Base-by-base conservation (phyloP, 2,329 filamentous ascomycete species). In the Trichoderma semiorbis region DNA sequence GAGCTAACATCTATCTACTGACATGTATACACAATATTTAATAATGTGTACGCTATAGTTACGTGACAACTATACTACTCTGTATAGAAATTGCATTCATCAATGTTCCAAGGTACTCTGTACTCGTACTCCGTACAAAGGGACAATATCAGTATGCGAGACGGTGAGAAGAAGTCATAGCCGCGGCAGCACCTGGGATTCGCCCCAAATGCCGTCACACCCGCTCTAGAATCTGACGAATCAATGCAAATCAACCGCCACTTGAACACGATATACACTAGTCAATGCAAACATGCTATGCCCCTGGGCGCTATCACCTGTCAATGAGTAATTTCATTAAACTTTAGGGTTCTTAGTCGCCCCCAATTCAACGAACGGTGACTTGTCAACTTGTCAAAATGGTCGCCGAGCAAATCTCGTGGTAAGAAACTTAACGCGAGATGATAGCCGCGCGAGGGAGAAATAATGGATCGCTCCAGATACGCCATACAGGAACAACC, bases 241-340 rank as follows among this genome's bases (percentile, higher is more conserved):
- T 47, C 53, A 32, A 50, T 50, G n/a, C 21, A 14, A 60, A 34
- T 10, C 36, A 18, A 60, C 64, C 26, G 11, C n/a, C 5, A 21
- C 36, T 69, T 47, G 32, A 18, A 34, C 11, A 16, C 14, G 5
- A 53, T 34, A 21, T 30, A 32, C 30, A 30, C 57, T 53, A 34
- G 55, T 26, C 60, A 8, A 69, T 50, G 66, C 16, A n/a, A n/a
- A 30, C 18, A 32, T 7, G 36, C 2, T 24, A 24, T 61, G 3
- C 66, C 66, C 65, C 66, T 69, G 55, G 55, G 26, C 36, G 66
- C 66, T 60, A 43, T 53, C 67, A 62, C 57, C 34, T 53, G 34
- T 53, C 67, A 36, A 28, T 26, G 21, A 36, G 39, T 36, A 61
- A 53, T 69, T 14, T 69, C 21, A 50, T 69, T 53, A 53, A 28